Evolutionary conservation across 257 asterid genomes (phyloP).

Genomic region (Misopates orontium): DNA sequence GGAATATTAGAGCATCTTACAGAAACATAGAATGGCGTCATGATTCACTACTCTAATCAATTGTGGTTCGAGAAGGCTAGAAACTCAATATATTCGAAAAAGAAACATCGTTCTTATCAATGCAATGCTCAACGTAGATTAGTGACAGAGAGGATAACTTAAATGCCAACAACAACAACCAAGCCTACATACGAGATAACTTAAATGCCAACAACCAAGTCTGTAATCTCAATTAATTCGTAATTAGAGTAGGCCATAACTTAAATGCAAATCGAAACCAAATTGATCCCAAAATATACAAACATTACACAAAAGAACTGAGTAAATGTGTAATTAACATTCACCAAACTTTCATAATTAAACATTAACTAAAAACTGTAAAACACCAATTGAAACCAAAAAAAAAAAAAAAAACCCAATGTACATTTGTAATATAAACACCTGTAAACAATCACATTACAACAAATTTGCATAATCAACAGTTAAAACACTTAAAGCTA

Average conservation of each 20-base stretch:
- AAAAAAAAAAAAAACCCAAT: constrained; percentile 2
- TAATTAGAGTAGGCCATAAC: too few relatives aligned
- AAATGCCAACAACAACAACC: too few relatives aligned
- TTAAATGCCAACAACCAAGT: too few relatives aligned
- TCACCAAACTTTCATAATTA: too few relatives aligned
- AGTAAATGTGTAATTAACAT: too few relatives aligned
- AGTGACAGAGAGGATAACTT: not conserved
- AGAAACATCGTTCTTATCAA: not conserved
- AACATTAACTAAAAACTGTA: too few relatives aligned
- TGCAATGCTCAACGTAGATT: not conserved
- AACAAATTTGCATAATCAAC: not conserved
- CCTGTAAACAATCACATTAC: not conserved
- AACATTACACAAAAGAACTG: too few relatives aligned
- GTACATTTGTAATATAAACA: not conserved
- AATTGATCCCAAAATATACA: not conserved
- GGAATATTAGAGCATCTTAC: not conserved
- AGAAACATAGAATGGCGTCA: not conserved
- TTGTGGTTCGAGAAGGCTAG: not conserved
- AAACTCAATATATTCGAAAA: not conserved
- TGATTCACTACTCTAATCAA: not conserved
- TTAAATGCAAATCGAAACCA: not conserved
- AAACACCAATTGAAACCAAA: not conserved
- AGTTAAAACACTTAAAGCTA: not conserved
- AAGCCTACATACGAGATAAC: too few relatives aligned
- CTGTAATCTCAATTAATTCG: too few relatives aligned